Conservation (phyloP, 140 eudicot genomes). For the Ambrosia hybrid region DNA sequence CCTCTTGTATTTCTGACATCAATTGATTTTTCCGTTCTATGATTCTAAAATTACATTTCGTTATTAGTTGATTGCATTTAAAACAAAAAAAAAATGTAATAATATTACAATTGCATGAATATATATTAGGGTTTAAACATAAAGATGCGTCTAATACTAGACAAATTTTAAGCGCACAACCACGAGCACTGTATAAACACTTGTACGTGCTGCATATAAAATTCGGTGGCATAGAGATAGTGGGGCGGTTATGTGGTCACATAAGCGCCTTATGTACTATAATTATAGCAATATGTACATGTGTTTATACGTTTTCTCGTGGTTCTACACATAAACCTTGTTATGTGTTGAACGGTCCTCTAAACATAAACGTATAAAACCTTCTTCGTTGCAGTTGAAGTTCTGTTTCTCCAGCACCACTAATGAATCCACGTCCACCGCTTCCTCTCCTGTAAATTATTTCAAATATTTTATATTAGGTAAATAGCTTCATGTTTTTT, state of each 20-base stretch:
- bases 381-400: conserved; percentile 97
- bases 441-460: conserved; percentile 86
- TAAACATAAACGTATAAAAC: conserved; percentile 40
- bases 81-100: neutral
- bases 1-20: conserved; percentile 78
- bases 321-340: no score
- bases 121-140: conserved; percentile 1
- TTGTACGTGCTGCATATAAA: no score
- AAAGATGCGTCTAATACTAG: no score
- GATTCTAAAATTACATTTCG: conserved; percentile 48
- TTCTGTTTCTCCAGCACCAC: conserved; percentile 99
- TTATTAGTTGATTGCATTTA: neutral
- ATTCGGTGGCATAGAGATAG: no score
- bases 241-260: no score
- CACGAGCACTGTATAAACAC: no score
- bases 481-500: neutral
- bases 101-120: neutral
- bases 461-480: neutral
- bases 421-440: conserved; percentile 91
- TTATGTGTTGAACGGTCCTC: no score
- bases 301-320: no score
- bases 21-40: conserved; percentile 73
- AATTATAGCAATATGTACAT: no score
- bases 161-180: no score
- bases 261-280: no score